Percentiles rank a stretch among this genome's conserved stretches.
phyloP scores from a whole-genome alignment of 2,329 filamentous ascomycete species.

The Drechslerella coelobrocha region DNA sequence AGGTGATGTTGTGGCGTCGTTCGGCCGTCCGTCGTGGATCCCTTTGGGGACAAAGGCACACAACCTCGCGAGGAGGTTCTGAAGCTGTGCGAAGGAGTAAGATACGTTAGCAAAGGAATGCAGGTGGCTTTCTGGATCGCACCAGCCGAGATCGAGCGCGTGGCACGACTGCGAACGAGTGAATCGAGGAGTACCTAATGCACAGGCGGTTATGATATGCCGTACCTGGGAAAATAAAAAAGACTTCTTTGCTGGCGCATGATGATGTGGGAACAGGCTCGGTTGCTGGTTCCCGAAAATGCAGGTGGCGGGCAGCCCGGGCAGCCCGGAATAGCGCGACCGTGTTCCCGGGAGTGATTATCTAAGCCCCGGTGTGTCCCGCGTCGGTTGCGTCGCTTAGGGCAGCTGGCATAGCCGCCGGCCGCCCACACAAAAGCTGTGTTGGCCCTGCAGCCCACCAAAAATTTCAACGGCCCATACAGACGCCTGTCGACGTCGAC shows the following conservation, averaged over 20 bases:
- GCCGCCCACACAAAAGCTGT: slow-evolving; percentile 7
- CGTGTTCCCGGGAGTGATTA: neutral
- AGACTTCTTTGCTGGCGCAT: neutral
- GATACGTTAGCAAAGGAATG: neutral
- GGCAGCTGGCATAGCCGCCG: neutral
- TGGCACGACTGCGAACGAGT: neutral
- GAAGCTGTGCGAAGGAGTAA: neutral
- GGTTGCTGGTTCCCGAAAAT: slow-evolving; percentile 1
- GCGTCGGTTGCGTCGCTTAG: slow-evolving; percentile 1
- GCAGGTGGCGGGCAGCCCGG: slow-evolving; percentile 1
- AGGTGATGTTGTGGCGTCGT: neutral
- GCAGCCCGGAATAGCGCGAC: neutral
- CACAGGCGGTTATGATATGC: neutral
- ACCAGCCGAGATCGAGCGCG: neutral
- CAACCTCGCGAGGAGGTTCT: neutral
- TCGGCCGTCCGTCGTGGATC: neutral
- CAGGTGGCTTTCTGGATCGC: neutral
- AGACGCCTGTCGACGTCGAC: neutral
- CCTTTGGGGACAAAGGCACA: neutral
- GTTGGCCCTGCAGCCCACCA: neutral
- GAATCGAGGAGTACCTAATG: neutral
- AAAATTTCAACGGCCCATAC: neutral
- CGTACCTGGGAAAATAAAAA: neutral
- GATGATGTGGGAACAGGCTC: neutral
- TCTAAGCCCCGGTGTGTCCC: neutral